These are phyloP conservation scores for Eucalyptus brandiana DNA, from an alignment of 345 rosid genomes.

Conservation along the genomic window DNA sequence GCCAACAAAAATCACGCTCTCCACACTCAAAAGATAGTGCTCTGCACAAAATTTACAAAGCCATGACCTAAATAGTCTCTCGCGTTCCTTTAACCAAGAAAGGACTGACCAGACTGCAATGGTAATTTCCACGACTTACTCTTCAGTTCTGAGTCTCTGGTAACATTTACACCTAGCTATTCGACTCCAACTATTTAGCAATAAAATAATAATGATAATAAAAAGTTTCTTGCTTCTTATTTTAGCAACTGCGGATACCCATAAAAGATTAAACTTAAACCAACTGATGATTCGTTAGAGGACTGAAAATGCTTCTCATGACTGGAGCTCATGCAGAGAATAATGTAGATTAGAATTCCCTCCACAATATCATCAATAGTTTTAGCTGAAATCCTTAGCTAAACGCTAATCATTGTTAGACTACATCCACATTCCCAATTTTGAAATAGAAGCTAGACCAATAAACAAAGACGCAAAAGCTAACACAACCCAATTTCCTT, in stretches of 20 bases:
- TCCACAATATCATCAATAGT: not conserved
- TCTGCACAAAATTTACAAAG: not conserved
- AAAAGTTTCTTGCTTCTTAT: not conserved
- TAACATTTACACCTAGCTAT: not conserved
- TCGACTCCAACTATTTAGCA: not conserved
- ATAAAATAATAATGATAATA: too few species aligned
- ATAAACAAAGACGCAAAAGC: not conserved
- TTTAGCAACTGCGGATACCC: not conserved
- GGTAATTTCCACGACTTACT: not conserved
- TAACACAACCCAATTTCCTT: not conserved
- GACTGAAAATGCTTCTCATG: not conserved
- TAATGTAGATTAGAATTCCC: not conserved
- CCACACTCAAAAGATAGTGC: not conserved
- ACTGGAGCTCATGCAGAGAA: not conserved
- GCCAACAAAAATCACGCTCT: not conserved
- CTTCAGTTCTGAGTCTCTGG: not conserved
- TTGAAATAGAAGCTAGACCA: not conserved
- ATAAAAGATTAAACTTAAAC: not conserved
- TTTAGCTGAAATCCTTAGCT: not conserved
- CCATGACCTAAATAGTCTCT: not conserved
- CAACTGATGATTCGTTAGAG: not conserved
- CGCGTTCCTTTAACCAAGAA: not conserved
- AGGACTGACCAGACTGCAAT: not conserved
- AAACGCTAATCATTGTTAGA: not conserved
- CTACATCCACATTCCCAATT: not conserved